These are phyloP conservation scores for Lepidium africanum DNA, from an alignment of 345 rosid genomes.

Conservation along the genomic window DNA sequence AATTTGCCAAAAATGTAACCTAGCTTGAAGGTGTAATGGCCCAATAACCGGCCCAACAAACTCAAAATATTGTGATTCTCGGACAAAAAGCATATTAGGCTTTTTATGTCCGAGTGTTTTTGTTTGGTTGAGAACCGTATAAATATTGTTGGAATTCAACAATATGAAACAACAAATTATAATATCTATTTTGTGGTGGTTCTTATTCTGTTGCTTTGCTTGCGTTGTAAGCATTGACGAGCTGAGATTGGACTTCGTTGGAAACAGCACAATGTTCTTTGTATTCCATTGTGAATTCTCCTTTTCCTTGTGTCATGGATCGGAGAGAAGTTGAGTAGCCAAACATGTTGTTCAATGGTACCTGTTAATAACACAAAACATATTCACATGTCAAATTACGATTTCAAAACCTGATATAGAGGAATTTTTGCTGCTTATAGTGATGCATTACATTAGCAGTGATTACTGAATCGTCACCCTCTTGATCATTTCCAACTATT, in stretches of 20 bases:
- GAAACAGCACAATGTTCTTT: conserved; percentile 85
- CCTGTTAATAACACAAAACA: conserved; percentile 34
- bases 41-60: neutral
- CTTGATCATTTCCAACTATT: conserved; percentile 95
- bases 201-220: conserved; percentile 42
- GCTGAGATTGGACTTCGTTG: conserved; percentile 76
- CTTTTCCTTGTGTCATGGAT: conserved; percentile 99
- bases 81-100: conserved; percentile 3
- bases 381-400: neutral
- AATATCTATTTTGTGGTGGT: neutral
- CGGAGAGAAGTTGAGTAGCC: conserved; percentile 96
- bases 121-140: conserved; percentile 6
- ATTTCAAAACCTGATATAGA: neutral
- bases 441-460: conserved; percentile 54
- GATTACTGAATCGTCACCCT: conserved; percentile 85
- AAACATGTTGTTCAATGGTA: conserved; percentile 96
- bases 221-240: conserved; percentile 71
- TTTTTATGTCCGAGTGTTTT: neutral
- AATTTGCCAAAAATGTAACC: neutral
- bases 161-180: neutral
- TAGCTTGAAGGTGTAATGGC: neutral
- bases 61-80: neutral
- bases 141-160: conserved; percentile 5
- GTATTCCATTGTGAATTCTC: conserved; percentile 99
- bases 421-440: neutral